These are phyloP conservation scores for Vigna mungo DNA, from an alignment of 306 rosid species.

Conservation along the genomic window DNA sequence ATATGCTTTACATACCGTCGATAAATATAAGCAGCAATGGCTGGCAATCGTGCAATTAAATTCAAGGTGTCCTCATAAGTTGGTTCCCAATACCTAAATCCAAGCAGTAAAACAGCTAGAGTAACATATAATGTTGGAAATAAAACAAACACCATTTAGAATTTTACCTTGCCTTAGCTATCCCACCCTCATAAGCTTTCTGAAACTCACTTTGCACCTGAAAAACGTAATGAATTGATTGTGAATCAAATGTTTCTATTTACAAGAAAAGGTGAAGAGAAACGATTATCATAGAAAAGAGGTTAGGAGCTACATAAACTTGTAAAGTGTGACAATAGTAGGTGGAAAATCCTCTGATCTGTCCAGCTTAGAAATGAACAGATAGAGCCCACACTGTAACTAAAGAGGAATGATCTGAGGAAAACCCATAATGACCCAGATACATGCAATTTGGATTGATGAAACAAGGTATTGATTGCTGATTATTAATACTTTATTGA, in stretches of 20 bases:
- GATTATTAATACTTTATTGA: not conserved
- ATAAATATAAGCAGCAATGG: conserved; percentile 90
- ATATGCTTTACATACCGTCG: conserved; percentile 69
- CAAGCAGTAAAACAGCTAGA: conserved; percentile 36
- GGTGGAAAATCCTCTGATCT: too few species aligned
- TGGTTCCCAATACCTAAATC: conserved; percentile 96
- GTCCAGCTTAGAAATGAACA: not conserved
- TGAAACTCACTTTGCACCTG: conserved; percentile 96
- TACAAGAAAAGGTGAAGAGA: not conserved
- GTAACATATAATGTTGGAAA: conserved; percentile 38
- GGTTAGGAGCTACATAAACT: not conserved
- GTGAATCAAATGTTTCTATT: conserved; percentile 35
- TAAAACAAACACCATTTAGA: conserved; percentile 29
- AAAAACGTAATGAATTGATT: conserved; percentile 38
- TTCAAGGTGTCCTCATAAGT: conserved; percentile 91
- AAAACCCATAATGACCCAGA: conserved; percentile 1
- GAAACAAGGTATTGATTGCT: not conserved
- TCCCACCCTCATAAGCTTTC: conserved; percentile 90
- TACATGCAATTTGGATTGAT: not conserved
- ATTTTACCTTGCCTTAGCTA: conserved; percentile 73
- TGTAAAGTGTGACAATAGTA: not conserved
- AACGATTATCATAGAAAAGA: not conserved
- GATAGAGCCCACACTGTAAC: not conserved
- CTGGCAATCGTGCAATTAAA: conserved; percentile 90
- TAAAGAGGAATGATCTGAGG: not conserved